Evolutionary conservation across 768 basidiomycete genomes (phyloP), one percentile per base, ranked within the genome.

Genomic region (Lactarius quietus): DNA sequence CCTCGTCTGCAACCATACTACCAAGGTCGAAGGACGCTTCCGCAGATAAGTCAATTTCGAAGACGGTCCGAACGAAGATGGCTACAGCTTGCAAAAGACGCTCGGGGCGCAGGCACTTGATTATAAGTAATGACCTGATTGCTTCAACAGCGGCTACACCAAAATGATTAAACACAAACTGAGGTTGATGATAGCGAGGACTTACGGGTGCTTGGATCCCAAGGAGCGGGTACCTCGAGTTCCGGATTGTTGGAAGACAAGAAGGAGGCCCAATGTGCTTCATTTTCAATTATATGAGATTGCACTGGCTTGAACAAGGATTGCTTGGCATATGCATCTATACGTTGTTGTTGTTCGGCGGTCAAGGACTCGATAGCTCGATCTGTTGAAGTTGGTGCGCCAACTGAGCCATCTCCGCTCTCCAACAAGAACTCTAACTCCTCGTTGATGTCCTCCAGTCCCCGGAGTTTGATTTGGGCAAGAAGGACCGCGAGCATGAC

Each of bases 391-490:
- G 74, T 58, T 36, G 73, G 71, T 28, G 81, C 72, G 63, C 74
- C 69, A n/a, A 82, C 73, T 23, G 85, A 78, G 23, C 83, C 84
- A 56, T 93, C 90, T 6, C 91, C 89, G 69, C 90, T 89, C 73
- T 98, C 95, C 51, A 98, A 80, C n/a, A 98, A 77, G 77, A 94
- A 93, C 72, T 97, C 94, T 23, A 96, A 74, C 72, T 96, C 95
- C 23, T 95, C 92, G 3, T 79, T 74, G 48, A 92, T 88, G 53
- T 93, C 92, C 72, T 92, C 90, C 18, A 86, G 71, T 20, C 90
- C 88, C 52, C 91, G 85, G 18, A 95, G 74, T 74, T 93, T 93
- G 67, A 96, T 88, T 73, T 96, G 94, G 0, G 93, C 89, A 35
- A 99, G 83, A 23, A 95, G 84, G 15, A 96, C 86, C 2, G 93